Evolutionary conservation across 2,329 filamentous ascomycete genomes (phyloP).

Genomic region (Xylariaceae sp.): DNA sequence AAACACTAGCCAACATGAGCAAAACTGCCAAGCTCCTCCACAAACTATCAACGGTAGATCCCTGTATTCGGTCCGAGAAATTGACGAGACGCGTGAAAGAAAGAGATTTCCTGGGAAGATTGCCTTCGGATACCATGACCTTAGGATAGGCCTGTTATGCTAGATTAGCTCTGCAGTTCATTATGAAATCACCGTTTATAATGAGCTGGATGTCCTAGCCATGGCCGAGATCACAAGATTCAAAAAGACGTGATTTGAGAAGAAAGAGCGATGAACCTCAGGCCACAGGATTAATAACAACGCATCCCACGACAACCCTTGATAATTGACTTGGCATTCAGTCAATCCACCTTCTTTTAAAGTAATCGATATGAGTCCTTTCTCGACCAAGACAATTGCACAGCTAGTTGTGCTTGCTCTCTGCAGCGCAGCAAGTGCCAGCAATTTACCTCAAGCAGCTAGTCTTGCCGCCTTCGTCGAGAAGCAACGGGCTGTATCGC

Average conservation of each 20-base stretch:
- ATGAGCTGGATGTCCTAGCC: neutral
- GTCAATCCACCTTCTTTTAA: slow-evolving; percentile 4
- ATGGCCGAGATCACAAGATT: neutral
- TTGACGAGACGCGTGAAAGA: neutral
- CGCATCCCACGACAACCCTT: neutral
- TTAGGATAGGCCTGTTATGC: neutral
- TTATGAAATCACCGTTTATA: slow-evolving; percentile 7
- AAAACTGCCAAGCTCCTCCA: too few species aligned
- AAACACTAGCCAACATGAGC: slow-evolving; percentile 15
- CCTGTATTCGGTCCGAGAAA: slow-evolving; percentile 27
- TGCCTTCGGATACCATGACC: neutral
- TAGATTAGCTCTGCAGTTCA: slow-evolving; percentile 8
- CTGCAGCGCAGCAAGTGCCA: slow-evolving; percentile 18
- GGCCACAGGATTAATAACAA: slow-evolving; percentile 2
- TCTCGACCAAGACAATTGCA: slow-evolving; percentile 21
- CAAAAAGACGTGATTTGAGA: neutral
- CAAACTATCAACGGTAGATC: slow-evolving; percentile 8
- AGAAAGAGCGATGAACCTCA: too few species aligned
- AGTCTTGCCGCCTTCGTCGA: slow-evolving; percentile 45
- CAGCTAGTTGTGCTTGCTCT: slow-evolving; percentile 22
- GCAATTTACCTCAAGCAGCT: slow-evolving; percentile 1
- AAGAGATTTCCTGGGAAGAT: neutral
- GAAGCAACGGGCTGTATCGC: slow-evolving; percentile 52
- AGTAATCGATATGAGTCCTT: slow-evolving; percentile 19
- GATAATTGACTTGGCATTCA: neutral